Evolutionary conservation across 257 asterid species (phyloP).

Genomic region (Sherardia arvensis): DNA sequence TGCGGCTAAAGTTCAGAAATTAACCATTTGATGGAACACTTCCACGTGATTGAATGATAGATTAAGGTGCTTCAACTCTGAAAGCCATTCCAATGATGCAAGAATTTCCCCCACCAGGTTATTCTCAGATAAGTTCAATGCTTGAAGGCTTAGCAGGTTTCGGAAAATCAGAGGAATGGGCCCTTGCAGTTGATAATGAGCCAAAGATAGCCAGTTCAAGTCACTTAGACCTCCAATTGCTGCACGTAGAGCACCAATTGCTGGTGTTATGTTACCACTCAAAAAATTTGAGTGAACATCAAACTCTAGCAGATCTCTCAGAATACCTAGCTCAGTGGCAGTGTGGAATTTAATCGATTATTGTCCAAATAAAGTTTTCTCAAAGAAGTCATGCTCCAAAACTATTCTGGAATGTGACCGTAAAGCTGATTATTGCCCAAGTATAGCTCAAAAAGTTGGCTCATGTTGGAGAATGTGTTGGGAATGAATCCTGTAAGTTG

Average conservation of each 20-base stretch:
- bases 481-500: constrained; percentile 2
- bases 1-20: too few species aligned
- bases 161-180: too few species aligned
- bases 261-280: too few species aligned
- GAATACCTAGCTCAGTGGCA: neutral
- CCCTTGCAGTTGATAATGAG: too few species aligned
- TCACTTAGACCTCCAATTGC: too few species aligned
- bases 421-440: neutral
- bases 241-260: too few species aligned
- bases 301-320: neutral
- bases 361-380: constrained; percentile 3
- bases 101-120: neutral
- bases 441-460: neutral
- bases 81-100: neutral
- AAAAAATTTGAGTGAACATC: too few species aligned
- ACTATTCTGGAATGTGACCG: constrained; percentile 1
- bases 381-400: constrained; percentile 4
- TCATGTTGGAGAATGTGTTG: neutral
- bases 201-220: too few species aligned
- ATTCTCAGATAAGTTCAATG: neutral
- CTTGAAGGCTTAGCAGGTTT: neutral
- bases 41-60: too few species aligned
- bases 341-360: neutral
- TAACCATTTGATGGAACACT: too few species aligned
- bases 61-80: too few species aligned